Evolutionary conservation across 164 flowering plant species (phyloP), one percentile per base, ranked within the genome.

Genomic region (Malania oleifera): DNA sequence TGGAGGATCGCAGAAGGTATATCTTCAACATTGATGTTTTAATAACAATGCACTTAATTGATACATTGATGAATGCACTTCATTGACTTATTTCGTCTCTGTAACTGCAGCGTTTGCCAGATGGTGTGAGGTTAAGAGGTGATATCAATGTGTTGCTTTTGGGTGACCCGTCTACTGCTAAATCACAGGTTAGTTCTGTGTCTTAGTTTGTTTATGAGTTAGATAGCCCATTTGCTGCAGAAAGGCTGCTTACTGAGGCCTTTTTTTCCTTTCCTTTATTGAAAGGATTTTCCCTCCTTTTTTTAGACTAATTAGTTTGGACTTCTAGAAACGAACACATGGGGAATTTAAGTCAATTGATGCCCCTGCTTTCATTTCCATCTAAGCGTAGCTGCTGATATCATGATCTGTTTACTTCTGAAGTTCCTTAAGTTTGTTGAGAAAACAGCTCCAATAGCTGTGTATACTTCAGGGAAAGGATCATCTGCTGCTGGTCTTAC

Each of bases 401-500:
- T 58, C 25, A 50, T 52, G 8, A 10, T 34, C 64, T 28, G 37
- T 23, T 43, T 49, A 11, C 25, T 63, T 63, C 7, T 80, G 67
- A 28, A 93, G 99, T 95, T 95, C 77, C 96, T 95, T 61, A 95
- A 95, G 83, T 95, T 95, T 73, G 99, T 95, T 28, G 99, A 95
- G 82, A 95, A 95, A 84, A 95, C 99, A 8, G 97, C 99, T 56
- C 99, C 99, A 23, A 56, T 95, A 7, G 97, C 99, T 64, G 90
- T 95, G 52, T 95, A 95, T 72, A 95, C 99, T 39, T 95, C 99
- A 17, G 97, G 99, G 37, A 95, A 95, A 78, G 99, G 99, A 22
- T 95, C 99, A 56, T 95, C 97, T 59, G 99, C 99, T 62, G 99
- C 97, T 75, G 99, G 99, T 69, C 91, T 95, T 51, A 95, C 99